Evolutionary conservation across 2,329 filamentous ascomycete genomes (phyloP).

Genomic region (Pestalotiopsis sp.): DNA sequence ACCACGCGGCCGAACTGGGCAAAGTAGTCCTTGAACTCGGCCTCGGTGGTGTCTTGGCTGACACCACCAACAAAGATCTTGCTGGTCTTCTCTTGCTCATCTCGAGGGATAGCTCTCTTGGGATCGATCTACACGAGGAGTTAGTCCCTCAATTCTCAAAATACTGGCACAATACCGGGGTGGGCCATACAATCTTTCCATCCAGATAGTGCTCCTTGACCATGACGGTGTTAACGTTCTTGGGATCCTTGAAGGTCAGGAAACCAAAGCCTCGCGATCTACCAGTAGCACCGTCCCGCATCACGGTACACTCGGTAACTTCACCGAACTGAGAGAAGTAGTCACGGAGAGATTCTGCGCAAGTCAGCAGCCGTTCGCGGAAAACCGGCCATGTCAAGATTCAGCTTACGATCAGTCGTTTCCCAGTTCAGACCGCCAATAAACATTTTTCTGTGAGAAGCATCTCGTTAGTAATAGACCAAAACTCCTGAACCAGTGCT

Average conservation of each 20-base stretch:
- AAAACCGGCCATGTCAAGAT: constrained; percentile 15
- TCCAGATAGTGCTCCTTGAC: constrained; percentile 98
- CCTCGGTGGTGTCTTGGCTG: constrained; percentile 93
- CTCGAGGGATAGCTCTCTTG: constrained; percentile 93
- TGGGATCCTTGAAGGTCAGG: constrained; percentile 95
- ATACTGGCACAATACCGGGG: background rate
- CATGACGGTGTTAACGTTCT: constrained; percentile 99
- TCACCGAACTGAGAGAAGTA: constrained; percentile 99
- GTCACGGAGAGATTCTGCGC: constrained; percentile 86
- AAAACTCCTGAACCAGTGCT: constrained; percentile 15
- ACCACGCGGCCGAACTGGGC: constrained; percentile 94
- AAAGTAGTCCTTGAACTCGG: constrained; percentile 96
- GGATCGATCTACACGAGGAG: constrained; percentile 77
- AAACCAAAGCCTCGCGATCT: constrained; percentile 96
- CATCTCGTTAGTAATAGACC: constrained; percentile 24
- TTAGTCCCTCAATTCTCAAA: constrained; percentile 22
- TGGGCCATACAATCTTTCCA: constrained; percentile 85
- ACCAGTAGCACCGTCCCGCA: constrained; percentile 93
- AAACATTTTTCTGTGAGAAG: constrained; percentile 88
- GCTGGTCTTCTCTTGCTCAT: constrained; percentile 97
- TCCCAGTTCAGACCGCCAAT: constrained; percentile 99
- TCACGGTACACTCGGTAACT: constrained; percentile 97
- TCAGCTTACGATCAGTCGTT: constrained; percentile 86
- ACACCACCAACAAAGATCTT: constrained; percentile 99
- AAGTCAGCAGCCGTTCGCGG: background rate